Percentiles rank a stretch among this genome's conserved stretches.
These are phyloP conservation scores for Aspergillus steynii DNA, from an alignment of 495 filamentous ascomycete species.

Conservation along the genomic window DNA sequence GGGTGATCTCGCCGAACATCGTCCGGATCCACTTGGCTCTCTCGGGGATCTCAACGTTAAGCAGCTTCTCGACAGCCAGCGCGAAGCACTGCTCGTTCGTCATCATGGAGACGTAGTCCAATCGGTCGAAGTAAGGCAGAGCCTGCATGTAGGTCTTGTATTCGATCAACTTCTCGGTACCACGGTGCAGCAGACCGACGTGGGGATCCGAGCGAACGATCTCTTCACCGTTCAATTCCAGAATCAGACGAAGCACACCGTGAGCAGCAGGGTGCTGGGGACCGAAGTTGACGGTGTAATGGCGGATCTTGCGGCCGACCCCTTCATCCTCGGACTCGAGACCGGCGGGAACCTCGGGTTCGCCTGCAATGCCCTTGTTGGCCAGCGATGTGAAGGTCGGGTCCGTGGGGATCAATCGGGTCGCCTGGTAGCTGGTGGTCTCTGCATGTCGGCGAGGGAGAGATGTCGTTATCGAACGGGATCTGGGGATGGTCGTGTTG, in stretches of 20 bases:
- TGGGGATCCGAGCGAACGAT: constrained; percentile 96
- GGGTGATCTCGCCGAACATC: constrained; percentile 93
- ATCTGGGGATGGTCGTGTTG: constrained; percentile 40
- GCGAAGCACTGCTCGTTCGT: constrained; percentile 98
- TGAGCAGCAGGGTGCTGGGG: constrained; percentile 99
- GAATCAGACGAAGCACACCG: constrained; percentile 95
- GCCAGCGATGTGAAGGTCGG: constrained; percentile 53
- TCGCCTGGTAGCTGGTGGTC: constrained; percentile 57
- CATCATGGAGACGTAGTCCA: constrained; percentile 99
- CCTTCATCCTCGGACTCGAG: constrained; percentile 54
- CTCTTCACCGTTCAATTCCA: constrained; percentile 97
- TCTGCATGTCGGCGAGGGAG: constrained; percentile 62
- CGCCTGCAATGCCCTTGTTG: constrained; percentile 44
- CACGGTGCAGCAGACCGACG: constrained; percentile 93
- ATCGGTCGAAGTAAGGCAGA: constrained; percentile 95
- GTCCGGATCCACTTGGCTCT: constrained; percentile 97
- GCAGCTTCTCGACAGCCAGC: constrained; percentile 92
- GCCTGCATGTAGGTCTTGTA: constrained; percentile 99
- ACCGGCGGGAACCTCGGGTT: constrained; percentile 42
- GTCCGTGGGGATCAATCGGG: constrained; percentile 60
- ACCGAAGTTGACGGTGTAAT: constrained; percentile 99
- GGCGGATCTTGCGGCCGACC: constrained; percentile 82
- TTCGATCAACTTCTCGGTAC: constrained; percentile 99
- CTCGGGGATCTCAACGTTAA: constrained; percentile 96
- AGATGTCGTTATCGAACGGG: constrained; percentile 69